These are phyloP conservation scores for Talaromyces piceae DNA, from an alignment of 2,329 filamentous ascomycete genomes.

Conservation along the genomic window DNA sequence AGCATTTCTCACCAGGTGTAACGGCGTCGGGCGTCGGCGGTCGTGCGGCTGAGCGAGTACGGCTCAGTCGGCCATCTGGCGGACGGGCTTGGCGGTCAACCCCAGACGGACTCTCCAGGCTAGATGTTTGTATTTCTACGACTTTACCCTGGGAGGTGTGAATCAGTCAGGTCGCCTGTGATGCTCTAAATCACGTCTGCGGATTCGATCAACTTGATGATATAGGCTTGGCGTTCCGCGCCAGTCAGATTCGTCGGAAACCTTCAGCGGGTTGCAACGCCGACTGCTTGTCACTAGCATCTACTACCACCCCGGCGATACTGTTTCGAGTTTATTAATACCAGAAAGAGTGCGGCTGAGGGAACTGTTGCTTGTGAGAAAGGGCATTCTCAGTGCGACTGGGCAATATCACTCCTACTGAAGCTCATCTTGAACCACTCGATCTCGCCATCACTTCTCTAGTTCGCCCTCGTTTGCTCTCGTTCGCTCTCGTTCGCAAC, in stretches of 20 bases:
- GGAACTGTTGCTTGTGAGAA: neutral
- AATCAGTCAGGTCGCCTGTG: neutral
- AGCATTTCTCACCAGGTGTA: neutral
- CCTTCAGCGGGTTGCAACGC: neutral
- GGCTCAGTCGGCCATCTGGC: neutral
- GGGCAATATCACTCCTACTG: no score
- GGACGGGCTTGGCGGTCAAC: neutral
- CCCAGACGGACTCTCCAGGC: neutral
- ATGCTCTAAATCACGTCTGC: neutral
- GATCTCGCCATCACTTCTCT: neutral
- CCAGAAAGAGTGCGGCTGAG: neutral
- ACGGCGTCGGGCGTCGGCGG: neutral
- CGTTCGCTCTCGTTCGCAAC: neutral
- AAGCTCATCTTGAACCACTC: no score
- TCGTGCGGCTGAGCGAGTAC: neutral
- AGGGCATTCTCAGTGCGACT: no score
- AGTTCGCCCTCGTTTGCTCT: neutral
- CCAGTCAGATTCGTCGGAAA: neutral
- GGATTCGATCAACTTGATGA: no score
- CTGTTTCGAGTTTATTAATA: neutral
- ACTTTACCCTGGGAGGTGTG: neutral
- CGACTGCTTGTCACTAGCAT: neutral
- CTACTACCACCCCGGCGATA: neutral
- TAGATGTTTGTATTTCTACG: neutral
- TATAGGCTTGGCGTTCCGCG: neutral